These are phyloP conservation scores for Gynandropsis gynandra DNA, from an alignment of 345 rosid species.

Conservation along the genomic window DNA sequence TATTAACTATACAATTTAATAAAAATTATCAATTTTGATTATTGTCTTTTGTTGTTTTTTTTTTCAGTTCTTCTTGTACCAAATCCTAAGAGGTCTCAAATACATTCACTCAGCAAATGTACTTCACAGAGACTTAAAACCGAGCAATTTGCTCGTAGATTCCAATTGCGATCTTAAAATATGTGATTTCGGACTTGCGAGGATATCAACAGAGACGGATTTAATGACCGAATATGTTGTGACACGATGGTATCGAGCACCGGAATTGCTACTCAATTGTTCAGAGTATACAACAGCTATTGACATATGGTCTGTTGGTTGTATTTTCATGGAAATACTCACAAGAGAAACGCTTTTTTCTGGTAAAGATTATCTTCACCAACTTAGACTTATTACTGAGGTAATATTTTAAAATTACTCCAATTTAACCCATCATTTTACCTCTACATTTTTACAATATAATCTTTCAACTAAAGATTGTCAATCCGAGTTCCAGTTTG, in stretches of 20 bases:
- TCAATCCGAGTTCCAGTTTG: no score
- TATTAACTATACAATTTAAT: no score
- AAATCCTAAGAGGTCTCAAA: constrained; percentile 70
- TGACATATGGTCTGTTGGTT: constrained; percentile 94
- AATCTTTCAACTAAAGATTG: no score
- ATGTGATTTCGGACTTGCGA: constrained; percentile 85
- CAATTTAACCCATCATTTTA: background rate
- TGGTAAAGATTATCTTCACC: constrained; percentile 88
- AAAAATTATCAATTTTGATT: no score
- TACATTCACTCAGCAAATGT: constrained; percentile 81
- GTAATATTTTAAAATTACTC: constrained; percentile 27
- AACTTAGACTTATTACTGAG: constrained; percentile 70
- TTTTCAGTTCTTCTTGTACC: constrained; percentile 70
- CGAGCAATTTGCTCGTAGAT: constrained; percentile 72
- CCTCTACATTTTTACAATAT: no score
- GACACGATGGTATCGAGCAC: constrained; percentile 76
- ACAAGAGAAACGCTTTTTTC: constrained; percentile 72
- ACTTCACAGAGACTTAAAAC: constrained; percentile 81
- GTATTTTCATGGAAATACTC: constrained; percentile 77
- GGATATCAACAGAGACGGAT: constrained; percentile 80
- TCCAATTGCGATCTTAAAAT: constrained; percentile 66
- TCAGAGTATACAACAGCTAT: constrained; percentile 74
- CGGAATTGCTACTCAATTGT: constrained; percentile 67
- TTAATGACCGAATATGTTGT: constrained; percentile 88
- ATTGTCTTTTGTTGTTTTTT: no score